These are phyloP conservation scores for Sicyos edulis DNA, from an alignment of 306 rosid genomes.

Conservation along the genomic window DNA sequence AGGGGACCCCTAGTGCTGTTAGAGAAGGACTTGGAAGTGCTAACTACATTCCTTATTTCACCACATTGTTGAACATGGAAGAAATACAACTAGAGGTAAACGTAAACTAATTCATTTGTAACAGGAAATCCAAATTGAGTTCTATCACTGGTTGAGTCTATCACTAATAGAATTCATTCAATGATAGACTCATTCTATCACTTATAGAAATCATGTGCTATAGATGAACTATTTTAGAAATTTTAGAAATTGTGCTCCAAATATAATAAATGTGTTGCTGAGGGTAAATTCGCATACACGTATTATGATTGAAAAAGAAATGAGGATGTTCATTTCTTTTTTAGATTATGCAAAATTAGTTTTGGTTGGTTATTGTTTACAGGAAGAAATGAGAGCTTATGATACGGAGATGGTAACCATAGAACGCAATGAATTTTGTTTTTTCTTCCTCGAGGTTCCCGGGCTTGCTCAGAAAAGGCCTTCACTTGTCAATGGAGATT, in stretches of 20 bases:
- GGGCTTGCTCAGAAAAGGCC: slow-evolving; percentile 98
- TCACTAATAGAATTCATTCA: too few relatives aligned
- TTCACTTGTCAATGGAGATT: slow-evolving; percentile 81
- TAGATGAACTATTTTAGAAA: too few relatives aligned
- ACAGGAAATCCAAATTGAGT: too few relatives aligned
- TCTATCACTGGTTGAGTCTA: too few relatives aligned
- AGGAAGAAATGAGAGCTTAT: slow-evolving; percentile 77
- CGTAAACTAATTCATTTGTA: too few relatives aligned
- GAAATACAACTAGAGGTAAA: slow-evolving; percentile 82
- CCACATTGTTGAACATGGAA: slow-evolving; percentile 64
- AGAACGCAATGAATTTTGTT: slow-evolving; percentile 35
- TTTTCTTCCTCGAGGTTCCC: slow-evolving; percentile 68
- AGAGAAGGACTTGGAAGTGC: slow-evolving; percentile 44
- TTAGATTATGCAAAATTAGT: slow-evolving; percentile 20
- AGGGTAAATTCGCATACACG: too few relatives aligned
- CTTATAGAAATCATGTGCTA: too few relatives aligned
- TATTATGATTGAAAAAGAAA: too few relatives aligned
- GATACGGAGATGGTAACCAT: slow-evolving; percentile 56
- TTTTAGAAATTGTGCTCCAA: too few relatives aligned
- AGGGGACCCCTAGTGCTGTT: slow-evolving; percentile 47
- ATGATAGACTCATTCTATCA: too few relatives aligned
- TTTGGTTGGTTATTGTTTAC: slow-evolving; percentile 24
- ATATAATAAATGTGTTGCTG: too few relatives aligned
- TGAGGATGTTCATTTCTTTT: slow-evolving; percentile 12
- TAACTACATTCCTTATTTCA: slow-evolving; percentile 47